Base-by-base conservation (phyloP, 1,284 basidiomycete genomes). In the Fistulina hepatica region DNA sequence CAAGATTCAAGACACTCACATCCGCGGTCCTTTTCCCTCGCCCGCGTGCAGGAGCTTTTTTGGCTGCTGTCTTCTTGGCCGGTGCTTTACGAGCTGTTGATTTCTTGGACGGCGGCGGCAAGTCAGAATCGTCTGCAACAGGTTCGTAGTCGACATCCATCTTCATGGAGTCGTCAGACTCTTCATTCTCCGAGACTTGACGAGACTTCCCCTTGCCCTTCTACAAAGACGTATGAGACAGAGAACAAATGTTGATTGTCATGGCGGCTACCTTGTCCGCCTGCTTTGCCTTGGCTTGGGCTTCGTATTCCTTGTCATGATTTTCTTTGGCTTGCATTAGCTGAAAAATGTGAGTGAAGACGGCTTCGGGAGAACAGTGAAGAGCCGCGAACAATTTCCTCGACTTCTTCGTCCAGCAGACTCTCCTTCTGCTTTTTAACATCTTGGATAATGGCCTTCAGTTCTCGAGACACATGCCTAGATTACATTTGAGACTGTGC, bases 131-230 rank as follows among this genome's bases (percentile, higher is more conserved):
- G 10, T 54, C 63, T 6, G 57, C 52, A 11, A 41, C 39, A 45
- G 58, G 64, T 35, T 58, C 60, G 16, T 54, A 55, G 41, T 76
- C 73, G 32, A 75, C 48, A 24, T 80, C 74, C 71, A 76, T 69
- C 63, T 70, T 63, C 84, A 91, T 92, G 11, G 85, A 91, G 52
- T 92, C 88, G 19, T 72, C 71, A 1, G 82, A 85, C 23, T 61
- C 61, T 3, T 58, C 69, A 28, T 13, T 16, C 12, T 31, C 28
- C 15, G 28, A 16, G 9, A n/a, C 69, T 9, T 66, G 65, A 4
- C 60, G 59, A 15, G 59, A 64, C 48, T 63, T 67, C 15, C 60
- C 64, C 50, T 76, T 78, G 16, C 60, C 69, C 55, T 82, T 68
- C 56, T 59, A 40, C 17, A 26, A n/a, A 13, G 6, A 31, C 11